These are phyloP conservation scores for Toxoplasma gondii DNA, from an alignment of 169 alveolate species.

Conservation along the genomic window DNA sequence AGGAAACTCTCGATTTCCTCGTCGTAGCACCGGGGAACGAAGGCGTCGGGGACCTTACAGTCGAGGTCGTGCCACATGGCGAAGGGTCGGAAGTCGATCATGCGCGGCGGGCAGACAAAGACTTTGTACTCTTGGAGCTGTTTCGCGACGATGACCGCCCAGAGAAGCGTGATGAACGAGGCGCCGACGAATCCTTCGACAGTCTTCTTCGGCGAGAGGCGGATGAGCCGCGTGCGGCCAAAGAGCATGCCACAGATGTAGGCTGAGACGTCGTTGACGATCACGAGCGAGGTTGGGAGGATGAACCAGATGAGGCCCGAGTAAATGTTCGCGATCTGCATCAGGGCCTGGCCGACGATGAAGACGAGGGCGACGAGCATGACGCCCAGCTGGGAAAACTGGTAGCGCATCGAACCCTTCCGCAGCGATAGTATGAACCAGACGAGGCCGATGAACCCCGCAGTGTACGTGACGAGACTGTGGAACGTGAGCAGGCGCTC, in stretches of 20 bases:
- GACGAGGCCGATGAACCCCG: constrained; percentile 90
- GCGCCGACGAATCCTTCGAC: constrained; percentile 97
- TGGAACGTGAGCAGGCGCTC: constrained; percentile 85
- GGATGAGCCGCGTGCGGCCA: constrained; percentile 94
- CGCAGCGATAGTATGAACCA: constrained; percentile 91
- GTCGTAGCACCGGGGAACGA: constrained; percentile 56
- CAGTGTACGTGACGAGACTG: constrained; percentile 85
- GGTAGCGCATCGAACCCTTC: constrained; percentile 89
- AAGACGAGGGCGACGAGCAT: constrained; percentile 81
- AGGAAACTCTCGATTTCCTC: constrained; percentile 1
- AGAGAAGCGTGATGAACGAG: constrained; percentile 61
- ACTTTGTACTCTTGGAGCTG: constrained; percentile 77
- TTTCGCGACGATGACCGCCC: constrained; percentile 73
- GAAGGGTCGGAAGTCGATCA: constrained; percentile 82
- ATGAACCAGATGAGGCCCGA: constrained; percentile 96
- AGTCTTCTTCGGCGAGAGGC: constrained; percentile 98
- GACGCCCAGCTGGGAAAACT: constrained; percentile 93
- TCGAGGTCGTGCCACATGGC: constrained; percentile 66
- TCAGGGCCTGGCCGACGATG: constrained; percentile 82
- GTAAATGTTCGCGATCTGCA: constrained; percentile 91
- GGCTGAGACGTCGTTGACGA: constrained; percentile 95
- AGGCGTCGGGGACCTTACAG: constrained; percentile 74
- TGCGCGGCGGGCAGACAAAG: constrained; percentile 91
- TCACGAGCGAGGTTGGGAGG: constrained; percentile 93
- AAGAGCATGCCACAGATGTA: constrained; percentile 94